Evolutionary conservation across 2,329 filamentous ascomycete species (phyloP), one percentile per base, ranked within the genome.

Genomic region (Fusarium multiceps): DNA sequence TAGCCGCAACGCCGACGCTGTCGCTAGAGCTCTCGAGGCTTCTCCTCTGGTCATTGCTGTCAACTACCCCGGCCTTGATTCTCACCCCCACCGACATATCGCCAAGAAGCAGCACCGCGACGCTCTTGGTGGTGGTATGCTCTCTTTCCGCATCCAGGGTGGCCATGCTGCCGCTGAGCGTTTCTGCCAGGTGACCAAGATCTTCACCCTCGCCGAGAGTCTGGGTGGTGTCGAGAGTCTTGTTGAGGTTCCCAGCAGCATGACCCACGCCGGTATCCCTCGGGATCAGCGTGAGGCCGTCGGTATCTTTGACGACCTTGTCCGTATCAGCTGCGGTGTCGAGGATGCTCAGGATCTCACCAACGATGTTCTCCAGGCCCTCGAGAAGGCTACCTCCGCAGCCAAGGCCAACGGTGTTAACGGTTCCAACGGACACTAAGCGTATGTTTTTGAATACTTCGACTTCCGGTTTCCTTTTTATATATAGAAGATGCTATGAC

Each of bases 221-320:
- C 83, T 99, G 25, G 96, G 96, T 65, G 96, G 95, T 58, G 92
- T 99, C 49, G 96, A 99, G 87, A 92, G 89, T 76, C 85, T 99
- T 67, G 91, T 94, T 74, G 96, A 99, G 83, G 89, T 99, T 4
- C 96, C 96, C 23, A 93, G 92, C 75, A 93, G 90, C 82, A 99
- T 99, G 96, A 99, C 96, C 20, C 96, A 99, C 81, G 93, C 94
- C 25, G 96, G 95, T 63, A 99, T 99, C 72, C 96, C 96, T 51
- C 89, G 88, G 79, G 94, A 94, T 66, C 90, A 97, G 84, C 87
- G 96, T 61, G 96, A 99, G 86, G 92, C 91, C 5, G 94, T 96
- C 1, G 96, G 96, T 66, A 94, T 99, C 32, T 98, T 90, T 77
- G 96, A 99, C 78, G 96, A 99, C 80, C 87, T 99, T 10, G 93